Base-by-base conservation (phyloP, 345 rosid genomes). In the Excoecaria cochinchinensis region DNA sequence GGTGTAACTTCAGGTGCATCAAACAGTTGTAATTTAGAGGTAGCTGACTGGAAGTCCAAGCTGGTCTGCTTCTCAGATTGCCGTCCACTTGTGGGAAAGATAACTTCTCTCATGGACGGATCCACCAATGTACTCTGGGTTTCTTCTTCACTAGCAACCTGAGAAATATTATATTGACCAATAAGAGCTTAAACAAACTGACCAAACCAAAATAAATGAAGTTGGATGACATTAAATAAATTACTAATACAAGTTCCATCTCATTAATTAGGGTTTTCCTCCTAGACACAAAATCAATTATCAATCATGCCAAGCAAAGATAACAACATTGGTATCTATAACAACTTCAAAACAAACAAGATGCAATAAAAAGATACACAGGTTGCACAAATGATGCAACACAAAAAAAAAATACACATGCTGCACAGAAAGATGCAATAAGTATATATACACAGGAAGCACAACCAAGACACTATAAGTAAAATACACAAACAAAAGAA, bases 1-100 rank as follows among this genome's bases (percentile, higher is more conserved):
- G 83, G 80, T 19, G 82, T 78, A 42, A 80, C 81, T 78, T 82
- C 95, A 52, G 87, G 74, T 67, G 77, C 74, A 64, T 78, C 88
- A 8, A 22, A 52, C 7, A 42, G 69, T 70, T 74, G 87, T 79
- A 79, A 36, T 40, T 80, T 77, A 44, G 87, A 79, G 57, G 79
- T 73, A 62, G 82, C 81, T 14, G 86, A 77, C 69, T 68, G 82
- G 38, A 82, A 73, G 8, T 79, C 84, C 62, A 84, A 71, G 79
- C 73, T 76, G 47, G 61, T 74, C 50, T 25, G 83, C 61, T 60
- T 57, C 12, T 77, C 78, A 64, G 36, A 17, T 67, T 64, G 81
- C 71, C 69, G 74, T 65, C 50, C 58, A 67, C 47, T 76, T 50
- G 73, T 39, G 15, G 73, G 62, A 72, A 76, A 38, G 57, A 80